Conservation (phyloP, 2,329 filamentous ascomycete species). For the Penicillium brasilianum region DNA sequence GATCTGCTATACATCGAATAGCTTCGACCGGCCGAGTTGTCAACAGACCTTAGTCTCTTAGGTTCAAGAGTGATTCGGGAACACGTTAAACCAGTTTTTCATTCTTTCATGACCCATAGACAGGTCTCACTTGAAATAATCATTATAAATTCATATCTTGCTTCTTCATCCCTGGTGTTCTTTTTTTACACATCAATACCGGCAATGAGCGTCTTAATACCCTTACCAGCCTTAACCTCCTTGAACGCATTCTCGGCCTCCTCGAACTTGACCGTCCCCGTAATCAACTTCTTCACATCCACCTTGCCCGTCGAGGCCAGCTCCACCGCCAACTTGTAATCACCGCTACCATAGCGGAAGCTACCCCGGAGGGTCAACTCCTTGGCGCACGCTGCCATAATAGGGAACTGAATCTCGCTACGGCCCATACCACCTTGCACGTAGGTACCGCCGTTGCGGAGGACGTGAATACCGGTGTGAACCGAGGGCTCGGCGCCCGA, state of each 20-base stretch:
- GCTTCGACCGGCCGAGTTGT: background rate
- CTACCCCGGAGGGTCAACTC: slow-evolving; percentile 85
- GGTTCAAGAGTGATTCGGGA: background rate
- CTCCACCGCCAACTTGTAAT: slow-evolving; percentile 83
- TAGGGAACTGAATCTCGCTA: slow-evolving; percentile 85
- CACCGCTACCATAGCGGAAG: slow-evolving; percentile 86
- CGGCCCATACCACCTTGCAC: slow-evolving; percentile 92
- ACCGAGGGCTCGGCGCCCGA: slow-evolving; percentile 79
- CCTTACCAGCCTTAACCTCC: slow-evolving; percentile 81
- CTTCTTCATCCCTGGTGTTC: slow-evolving; percentile 1
- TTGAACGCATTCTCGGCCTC: slow-evolving; percentile 86
- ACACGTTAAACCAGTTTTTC: background rate
- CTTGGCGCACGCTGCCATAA: slow-evolving; percentile 86
- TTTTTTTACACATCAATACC: slow-evolving; percentile 37
- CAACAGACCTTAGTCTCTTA: no score
- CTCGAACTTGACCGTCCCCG: slow-evolving; percentile 75
- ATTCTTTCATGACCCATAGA: background rate
- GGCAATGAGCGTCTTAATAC: slow-evolving; percentile 55
- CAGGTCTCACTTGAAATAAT: background rate
- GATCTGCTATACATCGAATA: background rate
- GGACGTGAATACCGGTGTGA: slow-evolving; percentile 72
- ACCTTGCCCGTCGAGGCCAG: slow-evolving; percentile 75
- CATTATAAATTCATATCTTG: background rate
- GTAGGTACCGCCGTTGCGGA: slow-evolving; percentile 74
- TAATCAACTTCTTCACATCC: slow-evolving; percentile 77